Percentiles rank a stretch among this genome's conserved stretches.
phyloP scores from a whole-genome alignment of 371 early-diverging fungal genomes.

The Mucor velutinosus region DNA sequence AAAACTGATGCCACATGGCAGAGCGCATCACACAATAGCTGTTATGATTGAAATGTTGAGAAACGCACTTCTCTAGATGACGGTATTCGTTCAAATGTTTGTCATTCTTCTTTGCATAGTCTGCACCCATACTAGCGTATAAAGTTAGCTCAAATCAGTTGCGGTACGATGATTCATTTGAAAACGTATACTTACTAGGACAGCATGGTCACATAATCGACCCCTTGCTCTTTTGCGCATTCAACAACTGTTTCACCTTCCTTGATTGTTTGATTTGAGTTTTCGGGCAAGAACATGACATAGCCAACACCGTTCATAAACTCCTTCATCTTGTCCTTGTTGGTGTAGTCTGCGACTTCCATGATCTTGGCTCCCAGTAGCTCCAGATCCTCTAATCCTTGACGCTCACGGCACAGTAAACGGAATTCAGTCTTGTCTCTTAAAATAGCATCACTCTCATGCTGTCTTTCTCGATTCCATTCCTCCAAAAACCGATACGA shows the following conservation, averaged over 20 bases:
- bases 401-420: slow-evolving; percentile 13
- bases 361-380: slow-evolving; percentile 21
- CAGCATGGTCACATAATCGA: slow-evolving; percentile 19
- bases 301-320: slow-evolving; percentile 7
- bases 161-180: neutral
- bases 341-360: slow-evolving; percentile 11
- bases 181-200: slow-evolving; percentile 11
- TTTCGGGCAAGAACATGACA: slow-evolving; percentile 22
- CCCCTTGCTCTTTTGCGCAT: slow-evolving; percentile 13
- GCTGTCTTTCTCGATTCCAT: slow-evolving; percentile 5
- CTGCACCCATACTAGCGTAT: slow-evolving; percentile 15
- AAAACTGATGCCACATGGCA: slow-evolving; percentile 24
- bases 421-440: slow-evolving; percentile 15
- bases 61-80: slow-evolving; percentile 5
- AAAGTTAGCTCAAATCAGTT: neutral
- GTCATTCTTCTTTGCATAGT: neutral
- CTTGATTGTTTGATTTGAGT: neutral
- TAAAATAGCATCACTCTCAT: neutral
- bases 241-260: slow-evolving; percentile 15
- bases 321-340: neutral
- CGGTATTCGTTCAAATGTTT: neutral
- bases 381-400: slow-evolving; percentile 20
- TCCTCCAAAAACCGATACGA: slow-evolving; percentile 19
- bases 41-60: neutral
- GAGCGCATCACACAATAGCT: slow-evolving; percentile 17